Conservation (phyloP, 2,329 filamentous ascomycete genomes). For the Epichloe sp. region DNA sequence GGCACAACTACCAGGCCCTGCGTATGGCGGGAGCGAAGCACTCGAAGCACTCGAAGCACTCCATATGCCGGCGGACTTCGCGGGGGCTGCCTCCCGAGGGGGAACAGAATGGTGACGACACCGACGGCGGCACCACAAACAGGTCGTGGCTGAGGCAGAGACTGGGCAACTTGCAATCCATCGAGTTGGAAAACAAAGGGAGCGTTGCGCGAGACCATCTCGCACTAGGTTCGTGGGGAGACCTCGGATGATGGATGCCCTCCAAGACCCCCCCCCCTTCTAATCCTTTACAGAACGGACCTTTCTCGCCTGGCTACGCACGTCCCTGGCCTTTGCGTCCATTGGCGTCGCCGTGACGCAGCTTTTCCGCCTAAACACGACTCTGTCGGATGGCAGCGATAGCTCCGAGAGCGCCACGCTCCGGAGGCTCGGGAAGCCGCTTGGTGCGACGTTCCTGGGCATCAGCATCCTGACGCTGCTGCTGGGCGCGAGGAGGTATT, state of each 20-base stretch:
- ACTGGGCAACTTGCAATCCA: slow-evolving; percentile 36
- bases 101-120: slow-evolving; percentile 1
- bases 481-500: slow-evolving; percentile 67
- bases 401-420: slow-evolving; percentile 30
- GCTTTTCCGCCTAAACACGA: slow-evolving; percentile 69
- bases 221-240: slow-evolving; percentile 47
- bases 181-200: slow-evolving; percentile 77
- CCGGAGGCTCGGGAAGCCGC: slow-evolving; percentile 55
- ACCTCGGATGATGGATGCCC: no score
- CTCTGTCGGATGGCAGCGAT: slow-evolving; percentile 26
- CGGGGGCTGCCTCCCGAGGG: slow-evolving; percentile 9
- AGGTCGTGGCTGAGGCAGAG: slow-evolving; percentile 38
- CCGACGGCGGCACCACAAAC: slow-evolving; percentile 9
- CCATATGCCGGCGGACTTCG: slow-evolving; percentile 8
- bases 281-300: slow-evolving; percentile 49
- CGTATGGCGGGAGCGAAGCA: slow-evolving; percentile 11
- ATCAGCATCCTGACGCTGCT: slow-evolving; percentile 64
- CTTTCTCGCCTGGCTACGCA: slow-evolving; percentile 75
- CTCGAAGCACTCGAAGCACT: slow-evolving; percentile 3
- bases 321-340: slow-evolving; percentile 66
- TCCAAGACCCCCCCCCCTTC: neutral
- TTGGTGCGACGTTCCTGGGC: slow-evolving; percentile 63
- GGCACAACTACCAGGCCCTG: slow-evolving; percentile 28
- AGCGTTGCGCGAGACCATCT: slow-evolving; percentile 74
- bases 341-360: slow-evolving; percentile 78